A percentile compares a stretch with the other conserved stretches of the same genome.
phyloP scores from a whole-genome alignment of 441 rosid genomes.

The Brassica balearica region DNA sequence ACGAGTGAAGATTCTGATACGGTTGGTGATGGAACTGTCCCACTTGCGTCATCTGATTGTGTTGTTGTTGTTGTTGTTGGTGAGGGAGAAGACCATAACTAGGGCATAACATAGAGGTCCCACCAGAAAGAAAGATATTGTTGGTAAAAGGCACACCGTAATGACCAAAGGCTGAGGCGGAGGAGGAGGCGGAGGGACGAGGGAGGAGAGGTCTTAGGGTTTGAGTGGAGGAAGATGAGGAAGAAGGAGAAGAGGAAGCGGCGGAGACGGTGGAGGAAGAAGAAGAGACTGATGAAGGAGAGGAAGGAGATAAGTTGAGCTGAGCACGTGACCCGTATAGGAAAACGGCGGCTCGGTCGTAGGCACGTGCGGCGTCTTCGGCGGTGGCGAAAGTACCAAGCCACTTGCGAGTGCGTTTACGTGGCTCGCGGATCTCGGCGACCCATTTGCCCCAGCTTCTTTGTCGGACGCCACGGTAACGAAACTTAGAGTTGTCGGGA shows the following conservation, averaged over 20 bases:
- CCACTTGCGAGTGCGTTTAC: slow-evolving; percentile 91
- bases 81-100: slow-evolving; percentile 34
- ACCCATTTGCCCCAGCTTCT: slow-evolving; percentile 99
- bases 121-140: slow-evolving; percentile 37
- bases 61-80: slow-evolving; percentile 35
- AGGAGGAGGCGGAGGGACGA: slow-evolving; percentile 61
- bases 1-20: slow-evolving; percentile 35
- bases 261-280: slow-evolving; percentile 47
- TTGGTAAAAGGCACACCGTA: slow-evolving; percentile 42
- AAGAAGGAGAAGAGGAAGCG: slow-evolving; percentile 45
- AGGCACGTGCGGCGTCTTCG: slow-evolving; percentile 95
- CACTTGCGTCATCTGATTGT: slow-evolving; percentile 31
- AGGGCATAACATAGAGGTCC: slow-evolving; percentile 42
- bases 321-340: slow-evolving; percentile 90
- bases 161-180: slow-evolving; percentile 36
- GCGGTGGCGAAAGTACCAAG: slow-evolving; percentile 93
- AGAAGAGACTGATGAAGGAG: slow-evolving; percentile 53
- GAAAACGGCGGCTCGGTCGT: slow-evolving; percentile 89
- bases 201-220: slow-evolving; percentile 90
- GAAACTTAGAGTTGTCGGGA: slow-evolving; percentile 85
- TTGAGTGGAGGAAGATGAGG: slow-evolving; percentile 52
- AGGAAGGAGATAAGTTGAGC: slow-evolving; percentile 75
- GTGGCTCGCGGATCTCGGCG: slow-evolving; percentile 96
- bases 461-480: slow-evolving; percentile 90
- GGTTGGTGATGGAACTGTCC: slow-evolving; percentile 31